A percentile compares a stretch with the other conserved stretches of the same genome.
Conservation (phyloP, 2,329 filamentous ascomycete species). For the Aspergillus fructus region DNA sequence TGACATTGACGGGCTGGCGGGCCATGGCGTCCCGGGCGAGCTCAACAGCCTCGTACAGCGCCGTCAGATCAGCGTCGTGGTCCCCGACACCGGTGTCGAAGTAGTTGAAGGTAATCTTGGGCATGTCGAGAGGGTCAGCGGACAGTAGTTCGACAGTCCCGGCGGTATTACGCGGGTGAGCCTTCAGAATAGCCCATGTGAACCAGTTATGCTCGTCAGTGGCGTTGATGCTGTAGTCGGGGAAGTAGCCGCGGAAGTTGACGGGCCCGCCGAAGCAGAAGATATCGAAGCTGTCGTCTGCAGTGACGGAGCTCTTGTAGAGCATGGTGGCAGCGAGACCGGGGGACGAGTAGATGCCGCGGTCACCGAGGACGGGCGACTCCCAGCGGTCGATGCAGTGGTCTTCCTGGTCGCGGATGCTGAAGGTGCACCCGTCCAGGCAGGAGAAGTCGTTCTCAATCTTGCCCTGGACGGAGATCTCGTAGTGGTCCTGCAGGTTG, state of each 20-base stretch:
- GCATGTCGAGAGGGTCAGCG: conserved; percentile 62
- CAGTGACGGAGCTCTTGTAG: conserved; percentile 36
- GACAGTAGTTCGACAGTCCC: conserved; percentile 63
- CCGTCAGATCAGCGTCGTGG: conserved; percentile 51
- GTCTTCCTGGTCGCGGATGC: conserved; percentile 26
- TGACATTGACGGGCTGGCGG: conserved; percentile 42
- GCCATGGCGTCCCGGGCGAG: conserved; percentile 51
- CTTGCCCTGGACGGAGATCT: conserved; percentile 24
- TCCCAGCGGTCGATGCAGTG: conserved; percentile 48
- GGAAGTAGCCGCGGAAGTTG: conserved; percentile 55
- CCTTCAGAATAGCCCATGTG: conserved; percentile 56
- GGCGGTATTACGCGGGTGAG: conserved; percentile 61
- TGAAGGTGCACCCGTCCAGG: conserved; percentile 35
- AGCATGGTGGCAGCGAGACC: conserved; percentile 55
- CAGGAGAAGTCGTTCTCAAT: conserved; percentile 44
- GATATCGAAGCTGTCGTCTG: conserved; percentile 51
- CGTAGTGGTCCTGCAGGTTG: conserved; percentile 61
- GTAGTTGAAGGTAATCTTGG: conserved; percentile 63
- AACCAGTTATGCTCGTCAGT: conserved; percentile 43
- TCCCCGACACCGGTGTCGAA: conserved; percentile 45
- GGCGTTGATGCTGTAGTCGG: conserved; percentile 45
- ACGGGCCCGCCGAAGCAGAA: conserved; percentile 57
- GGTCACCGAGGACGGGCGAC: conserved; percentile 35
- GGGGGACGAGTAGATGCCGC: conserved; percentile 49
- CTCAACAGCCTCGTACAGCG: conserved; percentile 56